A percentile compares a stretch with the other conserved stretches of the same genome.
These are phyloP conservation scores for Colletotrichum tanaceti DNA, from an alignment of 2,329 filamentous ascomycete genomes.

Conservation along the genomic window DNA sequence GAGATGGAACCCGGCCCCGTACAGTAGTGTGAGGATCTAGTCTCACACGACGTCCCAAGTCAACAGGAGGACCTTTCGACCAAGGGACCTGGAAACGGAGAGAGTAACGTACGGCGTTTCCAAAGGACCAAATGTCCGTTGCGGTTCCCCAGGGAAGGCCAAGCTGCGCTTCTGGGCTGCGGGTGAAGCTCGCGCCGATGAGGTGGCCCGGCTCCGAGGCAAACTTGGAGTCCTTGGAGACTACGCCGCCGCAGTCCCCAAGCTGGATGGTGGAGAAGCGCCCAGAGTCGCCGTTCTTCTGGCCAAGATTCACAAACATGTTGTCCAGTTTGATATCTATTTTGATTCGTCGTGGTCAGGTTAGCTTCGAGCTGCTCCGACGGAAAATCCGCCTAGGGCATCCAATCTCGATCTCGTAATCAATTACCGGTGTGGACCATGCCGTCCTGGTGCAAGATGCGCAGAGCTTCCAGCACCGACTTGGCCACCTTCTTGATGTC, in stretches of 20 bases:
- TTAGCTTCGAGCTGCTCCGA: neutral
- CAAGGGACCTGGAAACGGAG: neutral
- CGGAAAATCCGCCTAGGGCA: neutral
- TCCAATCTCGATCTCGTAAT: no score
- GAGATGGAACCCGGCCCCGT: conserved; percentile 1
- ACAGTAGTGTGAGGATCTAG: neutral
- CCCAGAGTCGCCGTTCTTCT: neutral
- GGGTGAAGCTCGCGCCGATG: conserved; percentile 43
- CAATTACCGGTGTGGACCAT: conserved; percentile 14
- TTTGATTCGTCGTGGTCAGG: no score
- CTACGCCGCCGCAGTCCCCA: conserved; percentile 8
- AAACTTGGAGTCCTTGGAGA: conserved; percentile 1
- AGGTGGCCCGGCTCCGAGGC: conserved; percentile 3
- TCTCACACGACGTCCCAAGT: neutral
- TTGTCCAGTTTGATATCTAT: conserved; percentile 3
- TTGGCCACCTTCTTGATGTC: conserved; percentile 14
- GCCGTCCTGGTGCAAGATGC: conserved; percentile 3
- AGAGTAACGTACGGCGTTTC: neutral
- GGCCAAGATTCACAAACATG: conserved; percentile 1
- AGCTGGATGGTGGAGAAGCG: neutral
- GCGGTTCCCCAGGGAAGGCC: neutral
- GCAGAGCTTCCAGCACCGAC: conserved; percentile 3
- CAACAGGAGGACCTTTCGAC: neutral
- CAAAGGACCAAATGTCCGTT: conserved; percentile 8
- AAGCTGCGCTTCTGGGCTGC: conserved; percentile 42